A percentile compares a stretch with the other conserved stretches of the same genome.
Evolutionary conservation across 371 early-diverging fungal genomes (phyloP).

Genomic region (Catenaria anguillulae): DNA sequence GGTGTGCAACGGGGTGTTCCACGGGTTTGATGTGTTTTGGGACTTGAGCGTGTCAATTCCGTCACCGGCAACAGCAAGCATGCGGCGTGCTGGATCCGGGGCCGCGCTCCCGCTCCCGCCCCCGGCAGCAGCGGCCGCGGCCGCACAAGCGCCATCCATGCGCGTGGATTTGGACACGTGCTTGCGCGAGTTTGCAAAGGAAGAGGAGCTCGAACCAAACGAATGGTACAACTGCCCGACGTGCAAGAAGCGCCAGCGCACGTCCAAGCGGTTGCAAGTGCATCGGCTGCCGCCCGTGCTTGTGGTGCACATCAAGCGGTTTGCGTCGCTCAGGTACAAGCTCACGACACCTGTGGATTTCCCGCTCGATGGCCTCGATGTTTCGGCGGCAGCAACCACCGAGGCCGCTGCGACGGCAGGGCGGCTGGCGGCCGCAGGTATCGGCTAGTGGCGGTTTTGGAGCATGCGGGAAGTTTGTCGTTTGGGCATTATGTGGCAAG

Average conservation of each 20-base stretch:
- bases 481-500: not conserved
- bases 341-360: not conserved
- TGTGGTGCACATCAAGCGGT: not conserved
- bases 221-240: slow-evolving; percentile 1
- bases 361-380: not conserved
- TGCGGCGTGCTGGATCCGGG: slow-evolving; percentile 8
- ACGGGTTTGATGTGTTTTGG: slow-evolving; percentile 36
- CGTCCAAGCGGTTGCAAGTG: not conserved
- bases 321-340: not conserved
- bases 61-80: too few species aligned
- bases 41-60: slow-evolving; percentile 34
- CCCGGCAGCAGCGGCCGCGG: slow-evolving; percentile 9
- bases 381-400: not conserved
- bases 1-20: slow-evolving; percentile 21
- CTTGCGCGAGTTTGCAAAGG: slow-evolving; percentile 16
- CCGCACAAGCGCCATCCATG: too few species aligned
- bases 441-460: not conserved
- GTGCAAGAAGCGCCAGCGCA: not conserved
- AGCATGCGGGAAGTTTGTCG: not conserved
- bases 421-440: not conserved
- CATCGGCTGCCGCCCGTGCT: not conserved
- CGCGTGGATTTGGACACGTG: slow-evolving; percentile 17
- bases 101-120: too few species aligned
- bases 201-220: slow-evolving; percentile 19
- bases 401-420: not conserved